phyloP scores from a whole-genome alignment of 352 stramenopile species.

The Pythium monospermum region DNA sequence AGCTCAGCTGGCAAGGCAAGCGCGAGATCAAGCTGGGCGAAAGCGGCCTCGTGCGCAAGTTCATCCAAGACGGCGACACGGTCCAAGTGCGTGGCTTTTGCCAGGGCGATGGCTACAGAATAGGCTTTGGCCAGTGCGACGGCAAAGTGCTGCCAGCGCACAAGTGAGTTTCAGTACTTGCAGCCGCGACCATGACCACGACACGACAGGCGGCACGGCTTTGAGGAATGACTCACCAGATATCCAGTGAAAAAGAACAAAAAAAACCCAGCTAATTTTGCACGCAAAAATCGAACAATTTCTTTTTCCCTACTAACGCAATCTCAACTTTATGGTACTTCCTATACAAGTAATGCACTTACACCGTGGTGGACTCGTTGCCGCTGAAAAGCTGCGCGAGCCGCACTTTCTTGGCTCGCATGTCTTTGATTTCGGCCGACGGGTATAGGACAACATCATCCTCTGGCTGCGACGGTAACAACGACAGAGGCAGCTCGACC shows the following conservation, averaged over 20 bases:
- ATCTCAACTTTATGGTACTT: not conserved
- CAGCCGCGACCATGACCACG: too few relatives aligned
- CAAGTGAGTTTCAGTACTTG: too few relatives aligned
- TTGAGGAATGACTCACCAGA: too few relatives aligned
- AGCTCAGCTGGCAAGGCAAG: constrained; percentile 94
- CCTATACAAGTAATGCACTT: not conserved
- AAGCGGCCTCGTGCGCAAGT: constrained; percentile 84
- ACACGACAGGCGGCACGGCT: too few relatives aligned
- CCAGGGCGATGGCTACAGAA: constrained; percentile 86
- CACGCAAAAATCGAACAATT: too few relatives aligned
- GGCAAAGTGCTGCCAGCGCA: constrained; percentile 88
- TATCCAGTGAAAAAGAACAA: too few relatives aligned
- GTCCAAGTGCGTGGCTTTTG: constrained; percentile 92
- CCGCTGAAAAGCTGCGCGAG: constrained; percentile 17
- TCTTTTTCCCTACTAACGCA: not conserved
- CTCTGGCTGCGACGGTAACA: constrained; percentile 12
- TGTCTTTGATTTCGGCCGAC: not conserved
- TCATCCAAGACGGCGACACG: constrained; percentile 93
- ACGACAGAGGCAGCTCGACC: not conserved
- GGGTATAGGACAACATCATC: constrained; percentile 18
- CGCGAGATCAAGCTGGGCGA: constrained; percentile 70
- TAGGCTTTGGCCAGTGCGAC: constrained; percentile 94
- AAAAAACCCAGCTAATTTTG: too few relatives aligned
- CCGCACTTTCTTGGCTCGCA: constrained; percentile 15
- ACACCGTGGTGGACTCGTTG: constrained; percentile 17